These are phyloP conservation scores for Ascochyta lentis DNA, from an alignment of 2,329 filamentous ascomycete species.

Conservation along the genomic window DNA sequence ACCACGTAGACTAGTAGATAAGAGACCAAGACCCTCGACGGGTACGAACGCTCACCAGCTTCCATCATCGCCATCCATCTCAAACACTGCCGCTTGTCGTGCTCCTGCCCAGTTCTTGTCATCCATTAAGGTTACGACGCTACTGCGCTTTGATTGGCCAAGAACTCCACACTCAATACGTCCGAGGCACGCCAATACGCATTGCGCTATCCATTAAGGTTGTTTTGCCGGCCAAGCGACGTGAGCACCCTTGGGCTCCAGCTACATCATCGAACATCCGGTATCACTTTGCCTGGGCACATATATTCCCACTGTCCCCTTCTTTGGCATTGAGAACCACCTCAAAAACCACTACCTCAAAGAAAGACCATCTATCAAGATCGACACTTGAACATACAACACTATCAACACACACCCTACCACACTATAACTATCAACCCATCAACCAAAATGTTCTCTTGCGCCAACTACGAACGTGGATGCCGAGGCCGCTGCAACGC, in stretches of 20 bases:
- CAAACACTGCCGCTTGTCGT: not conserved
- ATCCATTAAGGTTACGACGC: slow-evolving; percentile 7
- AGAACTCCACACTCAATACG: slow-evolving; percentile 3
- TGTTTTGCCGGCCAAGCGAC: slow-evolving; percentile 29
- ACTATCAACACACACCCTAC: not conserved
- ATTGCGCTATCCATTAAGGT: slow-evolving; percentile 26
- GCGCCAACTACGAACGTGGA: slow-evolving; percentile 54
- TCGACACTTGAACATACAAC: not conserved
- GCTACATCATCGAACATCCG: slow-evolving; percentile 43
- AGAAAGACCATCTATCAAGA: not conserved
- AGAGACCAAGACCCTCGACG: slow-evolving; percentile 2
- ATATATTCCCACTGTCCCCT: slow-evolving; percentile 34
- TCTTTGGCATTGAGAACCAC: too few relatives aligned
- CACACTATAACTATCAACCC: not conserved
- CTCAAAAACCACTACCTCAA: not conserved
- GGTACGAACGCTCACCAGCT: not conserved
- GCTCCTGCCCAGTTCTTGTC: slow-evolving; percentile 6
- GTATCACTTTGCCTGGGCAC: slow-evolving; percentile 29
- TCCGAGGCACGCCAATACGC: slow-evolving; percentile 32
- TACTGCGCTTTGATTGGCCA: slow-evolving; percentile 11
- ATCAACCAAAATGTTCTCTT: slow-evolving; percentile 50
- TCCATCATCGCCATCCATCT: not conserved
- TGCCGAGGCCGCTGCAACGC: slow-evolving; percentile 52
- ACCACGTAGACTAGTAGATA: slow-evolving; percentile 12
- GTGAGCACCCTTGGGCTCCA: slow-evolving; percentile 11